phyloP scores from a whole-genome alignment of 2,329 filamentous ascomycete species.

The Sclerotinia sclerotiorum region DNA sequence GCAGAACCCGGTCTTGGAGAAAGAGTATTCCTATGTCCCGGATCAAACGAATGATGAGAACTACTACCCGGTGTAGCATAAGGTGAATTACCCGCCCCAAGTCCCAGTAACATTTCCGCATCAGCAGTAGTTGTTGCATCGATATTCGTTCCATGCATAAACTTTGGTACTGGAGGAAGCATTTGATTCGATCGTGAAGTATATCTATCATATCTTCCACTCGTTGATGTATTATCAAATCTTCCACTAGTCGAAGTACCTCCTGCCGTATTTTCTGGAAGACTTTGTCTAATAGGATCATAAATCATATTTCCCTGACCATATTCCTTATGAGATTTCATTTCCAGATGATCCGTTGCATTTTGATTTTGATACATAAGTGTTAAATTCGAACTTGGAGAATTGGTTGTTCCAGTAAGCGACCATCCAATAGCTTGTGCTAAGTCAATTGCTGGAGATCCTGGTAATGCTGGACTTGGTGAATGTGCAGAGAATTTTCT shows the following conservation, averaged over 20 bases:
- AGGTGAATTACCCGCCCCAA: constrained; percentile 48
- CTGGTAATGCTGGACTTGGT: constrained; percentile 41
- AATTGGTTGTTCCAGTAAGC: constrained; percentile 83
- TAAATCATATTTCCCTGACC: constrained; percentile 59
- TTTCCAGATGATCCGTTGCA: constrained; percentile 27
- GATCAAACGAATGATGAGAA: constrained; percentile 28
- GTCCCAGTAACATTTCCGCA: constrained; percentile 49
- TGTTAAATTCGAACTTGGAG: constrained; percentile 78
- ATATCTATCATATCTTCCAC: constrained; percentile 27
- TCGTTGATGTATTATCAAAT: constrained; percentile 45
- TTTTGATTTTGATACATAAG: constrained; percentile 60
- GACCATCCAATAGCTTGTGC: constrained; percentile 74
- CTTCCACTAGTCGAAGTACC: constrained; percentile 47
- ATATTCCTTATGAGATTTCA: constrained; percentile 42
- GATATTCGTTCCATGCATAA: constrained; percentile 36
- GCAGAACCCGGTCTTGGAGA: not conserved
- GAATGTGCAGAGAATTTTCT: constrained; percentile 33
- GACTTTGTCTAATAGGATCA: constrained; percentile 57
- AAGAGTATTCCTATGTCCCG: constrained; percentile 20
- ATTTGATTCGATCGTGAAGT: constrained; percentile 31
- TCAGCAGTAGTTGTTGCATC: constrained; percentile 46
- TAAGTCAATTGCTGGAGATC: constrained; percentile 48
- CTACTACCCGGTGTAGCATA: constrained; percentile 27
- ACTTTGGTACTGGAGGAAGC: constrained; percentile 40
- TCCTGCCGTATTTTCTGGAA: constrained; percentile 47